Evolutionary conservation across 495 filamentous ascomycete species (phyloP).

Genomic region (Xeromyces bisporus): DNA sequence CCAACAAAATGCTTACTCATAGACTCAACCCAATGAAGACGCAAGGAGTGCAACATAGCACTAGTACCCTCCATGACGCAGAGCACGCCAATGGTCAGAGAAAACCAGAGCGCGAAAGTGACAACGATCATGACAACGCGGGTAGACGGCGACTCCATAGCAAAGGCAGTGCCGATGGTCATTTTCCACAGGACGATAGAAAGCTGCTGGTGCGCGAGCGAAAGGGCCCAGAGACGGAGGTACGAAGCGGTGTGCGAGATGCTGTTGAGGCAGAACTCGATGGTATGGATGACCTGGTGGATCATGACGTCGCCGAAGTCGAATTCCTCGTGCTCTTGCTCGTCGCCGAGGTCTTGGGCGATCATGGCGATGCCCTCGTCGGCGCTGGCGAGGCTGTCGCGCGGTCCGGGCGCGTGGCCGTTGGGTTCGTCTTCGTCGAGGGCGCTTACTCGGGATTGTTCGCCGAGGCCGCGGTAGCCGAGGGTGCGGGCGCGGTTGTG

Average conservation of each 20-base stretch:
- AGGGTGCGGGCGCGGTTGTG: conserved; percentile 73
- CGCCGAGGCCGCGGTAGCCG: conserved; percentile 85
- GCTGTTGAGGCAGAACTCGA: conserved; percentile 98
- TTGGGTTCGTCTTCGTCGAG: conserved; percentile 63
- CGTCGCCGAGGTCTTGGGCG: conserved; percentile 61
- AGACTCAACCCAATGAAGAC: conserved; percentile 98
- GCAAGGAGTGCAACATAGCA: conserved; percentile 84
- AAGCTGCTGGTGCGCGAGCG: conserved; percentile 93
- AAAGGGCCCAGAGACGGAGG: conserved; percentile 94
- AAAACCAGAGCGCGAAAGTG: conserved; percentile 76
- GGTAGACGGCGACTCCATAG: conserved; percentile 36
- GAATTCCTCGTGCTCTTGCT: conserved; percentile 79
- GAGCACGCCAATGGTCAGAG: conserved; percentile 60
- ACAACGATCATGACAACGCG: conserved; percentile 67
- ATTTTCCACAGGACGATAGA: conserved; percentile 92
- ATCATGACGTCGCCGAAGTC: conserved; percentile 95
- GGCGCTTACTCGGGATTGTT: conserved; percentile 69
- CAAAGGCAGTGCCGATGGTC: conserved; percentile 68
- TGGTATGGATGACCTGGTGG: conserved; percentile 97
- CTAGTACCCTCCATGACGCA: conserved; percentile 71
- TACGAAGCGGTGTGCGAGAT: conserved; percentile 98
- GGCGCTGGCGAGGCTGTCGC: conserved; percentile 60
- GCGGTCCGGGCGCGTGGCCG: conserved; percentile 24
- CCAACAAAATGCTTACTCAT: conserved; percentile 99
- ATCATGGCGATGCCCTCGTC: conserved; percentile 87